phyloP scores from a whole-genome alignment of 768 basidiomycete species.

The Pilatotrama ljubarskyi region DNA sequence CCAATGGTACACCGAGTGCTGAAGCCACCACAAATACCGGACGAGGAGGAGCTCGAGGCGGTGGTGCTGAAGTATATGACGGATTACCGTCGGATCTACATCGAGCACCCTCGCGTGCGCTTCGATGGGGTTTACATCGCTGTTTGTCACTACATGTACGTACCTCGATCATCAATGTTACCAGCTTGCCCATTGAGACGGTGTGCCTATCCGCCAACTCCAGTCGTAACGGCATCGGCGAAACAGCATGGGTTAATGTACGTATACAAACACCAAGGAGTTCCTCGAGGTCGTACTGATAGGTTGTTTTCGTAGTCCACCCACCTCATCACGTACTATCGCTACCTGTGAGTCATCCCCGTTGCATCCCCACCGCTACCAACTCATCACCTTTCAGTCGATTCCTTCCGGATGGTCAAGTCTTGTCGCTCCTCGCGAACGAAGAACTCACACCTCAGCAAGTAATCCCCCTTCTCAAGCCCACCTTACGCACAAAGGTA shows the following conservation, averaged over 20 bases:
- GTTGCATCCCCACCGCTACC: neutral
- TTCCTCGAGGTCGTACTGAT: slow-evolving; percentile 7
- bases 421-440: slow-evolving; percentile 82
- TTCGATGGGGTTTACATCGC: slow-evolving; percentile 91
- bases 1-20: slow-evolving; percentile 66
- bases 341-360: slow-evolving; percentile 66
- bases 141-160: slow-evolving; percentile 85
- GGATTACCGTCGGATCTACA: slow-evolving; percentile 74
- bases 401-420: slow-evolving; percentile 84
- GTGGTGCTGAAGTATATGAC: slow-evolving; percentile 54
- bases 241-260: slow-evolving; percentile 88
- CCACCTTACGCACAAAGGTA: slow-evolving; percentile 78
- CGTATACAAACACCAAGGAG: slow-evolving; percentile 29
- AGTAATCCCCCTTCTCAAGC: slow-evolving; percentile 75
- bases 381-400: slow-evolving; percentile 48
- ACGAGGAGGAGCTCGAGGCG: slow-evolving; percentile 46
- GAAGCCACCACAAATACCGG: slow-evolving; percentile 71
- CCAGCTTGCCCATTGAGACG: slow-evolving; percentile 1
- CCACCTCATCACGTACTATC: slow-evolving; percentile 90
- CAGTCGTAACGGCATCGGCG: slow-evolving; percentile 75
- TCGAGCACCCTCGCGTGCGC: slow-evolving; percentile 84
- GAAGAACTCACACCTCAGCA: slow-evolving; percentile 71
- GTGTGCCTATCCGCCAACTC: neutral
- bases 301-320: slow-evolving; percentile 49
- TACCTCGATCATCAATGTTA: slow-evolving; percentile 16